Evolutionary conservation across 257 asterid genomes (phyloP).

Genomic region (Ocimum tenuiflorum): DNA sequence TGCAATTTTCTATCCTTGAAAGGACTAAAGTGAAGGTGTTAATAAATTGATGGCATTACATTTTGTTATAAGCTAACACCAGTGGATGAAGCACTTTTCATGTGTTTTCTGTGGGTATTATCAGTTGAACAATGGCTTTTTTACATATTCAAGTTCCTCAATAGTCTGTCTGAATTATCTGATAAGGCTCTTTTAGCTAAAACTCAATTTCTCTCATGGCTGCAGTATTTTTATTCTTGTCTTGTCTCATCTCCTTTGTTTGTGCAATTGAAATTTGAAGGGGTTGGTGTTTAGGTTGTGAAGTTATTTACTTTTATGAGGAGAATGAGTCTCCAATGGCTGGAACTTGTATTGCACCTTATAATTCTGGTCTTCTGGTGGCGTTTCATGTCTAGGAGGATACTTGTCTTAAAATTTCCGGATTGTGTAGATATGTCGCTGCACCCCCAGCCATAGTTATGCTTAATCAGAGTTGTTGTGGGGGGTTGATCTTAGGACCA

Average conservation of each 20-base stretch:
- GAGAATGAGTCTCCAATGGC: too few species aligned
- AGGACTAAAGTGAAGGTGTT: too few species aligned
- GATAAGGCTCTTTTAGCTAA: background rate
- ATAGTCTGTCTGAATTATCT: background rate
- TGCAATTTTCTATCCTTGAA: too few species aligned
- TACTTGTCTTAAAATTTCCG: background rate
- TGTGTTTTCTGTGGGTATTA: too few species aligned
- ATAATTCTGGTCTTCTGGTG: background rate
- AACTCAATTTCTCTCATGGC: background rate
- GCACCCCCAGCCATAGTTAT: background rate
- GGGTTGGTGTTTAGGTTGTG: background rate
- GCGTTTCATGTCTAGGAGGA: background rate
- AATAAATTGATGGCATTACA: too few species aligned
- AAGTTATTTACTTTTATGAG: background rate
- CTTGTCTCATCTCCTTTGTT: too few species aligned
- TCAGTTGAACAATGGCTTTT: too few species aligned
- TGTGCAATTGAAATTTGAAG: background rate
- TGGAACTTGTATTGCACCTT: background rate
- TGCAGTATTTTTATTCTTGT: background rate
- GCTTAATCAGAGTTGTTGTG: background rate
- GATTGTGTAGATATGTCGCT: background rate
- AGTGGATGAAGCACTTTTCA: too few species aligned
- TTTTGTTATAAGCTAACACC: too few species aligned
- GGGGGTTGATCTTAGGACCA: conserved; percentile 15
- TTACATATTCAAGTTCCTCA: too few species aligned